These are phyloP conservation scores for Pythium biforme DNA, from an alignment of 352 stramenopile genomes.

Conservation along the genomic window DNA sequence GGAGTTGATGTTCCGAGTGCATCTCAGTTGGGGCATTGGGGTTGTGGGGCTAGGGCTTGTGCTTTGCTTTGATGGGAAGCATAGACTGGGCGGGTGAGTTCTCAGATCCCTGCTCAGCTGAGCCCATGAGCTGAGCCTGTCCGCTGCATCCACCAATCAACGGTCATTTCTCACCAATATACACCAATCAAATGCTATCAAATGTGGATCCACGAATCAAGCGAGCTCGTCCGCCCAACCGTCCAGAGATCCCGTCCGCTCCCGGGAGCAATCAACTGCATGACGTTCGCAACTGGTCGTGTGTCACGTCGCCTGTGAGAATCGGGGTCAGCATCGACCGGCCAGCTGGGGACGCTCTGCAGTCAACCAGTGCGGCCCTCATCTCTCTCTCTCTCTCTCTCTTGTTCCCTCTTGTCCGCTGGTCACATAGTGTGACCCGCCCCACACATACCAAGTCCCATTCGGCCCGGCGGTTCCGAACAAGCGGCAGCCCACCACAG, in stretches of 20 bases:
- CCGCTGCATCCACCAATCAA: not conserved
- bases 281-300: not conserved
- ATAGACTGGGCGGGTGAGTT: not conserved
- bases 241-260: not conserved
- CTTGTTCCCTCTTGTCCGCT: conserved; percentile 3
- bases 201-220: not conserved
- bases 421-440: no score
- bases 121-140: not conserved
- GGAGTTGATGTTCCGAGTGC: not conserved
- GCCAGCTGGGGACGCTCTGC: no score
- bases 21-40: conserved; percentile 1
- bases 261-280: no score
- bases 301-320: not conserved
- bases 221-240: not conserved
- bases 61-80: not conserved
- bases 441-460: no score
- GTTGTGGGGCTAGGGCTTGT: not conserved
- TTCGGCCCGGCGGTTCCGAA: no score
- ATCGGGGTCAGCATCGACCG: not conserved
- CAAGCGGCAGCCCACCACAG: no score
- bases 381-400: no score
- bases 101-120: not conserved
- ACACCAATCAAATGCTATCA: not conserved
- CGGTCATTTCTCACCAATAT: not conserved
- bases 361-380: no score